A percentile compares a stretch with the other conserved stretches of the same genome.
phyloP scores from a whole-genome alignment of 176 grass and related monocot species.

The Bonia amplexicaulis region DNA sequence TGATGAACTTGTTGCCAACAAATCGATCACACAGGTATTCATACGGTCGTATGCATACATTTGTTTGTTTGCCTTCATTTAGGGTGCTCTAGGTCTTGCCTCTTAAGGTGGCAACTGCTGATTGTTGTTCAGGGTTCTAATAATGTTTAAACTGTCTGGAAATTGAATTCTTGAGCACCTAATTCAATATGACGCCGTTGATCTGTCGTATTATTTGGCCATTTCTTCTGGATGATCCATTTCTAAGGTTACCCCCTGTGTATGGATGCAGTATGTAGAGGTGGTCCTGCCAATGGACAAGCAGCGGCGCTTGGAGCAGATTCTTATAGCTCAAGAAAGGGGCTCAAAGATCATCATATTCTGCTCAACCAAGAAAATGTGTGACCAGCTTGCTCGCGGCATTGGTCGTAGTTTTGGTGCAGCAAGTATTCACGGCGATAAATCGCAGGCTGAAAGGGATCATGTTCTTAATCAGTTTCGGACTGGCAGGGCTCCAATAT shows the following conservation, averaged over 20 bases:
- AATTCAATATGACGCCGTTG: background rate
- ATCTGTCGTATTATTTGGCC: background rate
- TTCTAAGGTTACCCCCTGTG: background rate
- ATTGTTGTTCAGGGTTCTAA: background rate
- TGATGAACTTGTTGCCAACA: slow-evolving; percentile 92
- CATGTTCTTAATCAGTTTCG: slow-evolving; percentile 89
- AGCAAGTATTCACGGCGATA: slow-evolving; percentile 84
- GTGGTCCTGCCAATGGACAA: slow-evolving; percentile 78
- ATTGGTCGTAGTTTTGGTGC: slow-evolving; percentile 81
- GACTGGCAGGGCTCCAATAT: slow-evolving; percentile 67
- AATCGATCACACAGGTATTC: slow-evolving; percentile 91
- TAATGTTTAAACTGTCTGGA: background rate
- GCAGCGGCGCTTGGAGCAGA: slow-evolving; percentile 84
- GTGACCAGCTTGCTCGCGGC: slow-evolving; percentile 75
- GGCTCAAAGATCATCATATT: slow-evolving; percentile 95
- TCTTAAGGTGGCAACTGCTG: background rate
- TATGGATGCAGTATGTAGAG: slow-evolving; percentile 72
- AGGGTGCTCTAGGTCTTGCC: background rate
- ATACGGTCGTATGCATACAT: background rate
- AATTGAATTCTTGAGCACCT: slow-evolving; percentile 12
- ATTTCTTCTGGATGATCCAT: slow-evolving; percentile 10
- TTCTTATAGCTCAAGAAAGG: slow-evolving; percentile 89
- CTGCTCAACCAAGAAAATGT: slow-evolving; percentile 90
- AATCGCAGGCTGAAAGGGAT: slow-evolving; percentile 89
- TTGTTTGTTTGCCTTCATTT: slow-evolving; percentile 17